Base-by-base conservation (phyloP, 129 eudicot genomes). In the Pseudognaphalium luteoalbum region DNA sequence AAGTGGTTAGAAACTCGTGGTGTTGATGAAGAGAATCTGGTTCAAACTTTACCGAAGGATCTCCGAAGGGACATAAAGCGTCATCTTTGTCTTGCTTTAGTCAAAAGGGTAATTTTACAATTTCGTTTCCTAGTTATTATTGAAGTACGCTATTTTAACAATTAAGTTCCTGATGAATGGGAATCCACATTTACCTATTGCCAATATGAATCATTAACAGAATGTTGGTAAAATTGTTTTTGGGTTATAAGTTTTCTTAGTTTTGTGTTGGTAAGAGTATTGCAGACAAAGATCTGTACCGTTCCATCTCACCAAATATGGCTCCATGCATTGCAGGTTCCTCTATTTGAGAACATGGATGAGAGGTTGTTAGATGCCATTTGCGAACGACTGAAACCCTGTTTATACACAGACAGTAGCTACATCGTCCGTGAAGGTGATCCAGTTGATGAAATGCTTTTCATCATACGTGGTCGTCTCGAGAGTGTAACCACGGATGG, bases 1-100 rank as follows among this genome's bases (percentile, higher is more conserved):
- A 95, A 95, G 71, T 95, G 99, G 99, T 78, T 91, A 64, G 99
- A 87, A 84, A 95, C 99, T 37, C 97, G 95, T 51, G 99, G 99
- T 60, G 97, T 95, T 42, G 99, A 95, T 79, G 99, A 95, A 85
- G 93, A 95, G 39, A 83, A 81, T 81, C 79, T 95, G 84, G 96
- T 95, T 47, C 96, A 90, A 39, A 85, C 82, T 72, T 82, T 95
- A 57, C 99, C 99, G 17, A 95, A 91, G 78, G 99, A 95, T 91
- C 90, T 95, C 19, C 89, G 99, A 74, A 81, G 97, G 76, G 99
- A 95, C 83, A 95, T 95, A 20, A 91, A 95, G 78, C 93, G 99
- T 12, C 99, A 95, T 83, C 97, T 95, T 81, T 95, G 99, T 91
- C 90, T 95, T 33, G 97, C 92, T 81, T 81, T 95, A 70, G 99